Base-by-base conservation (phyloP, 805 yeast genomes). In the Clavispora phyllophila region DNA sequence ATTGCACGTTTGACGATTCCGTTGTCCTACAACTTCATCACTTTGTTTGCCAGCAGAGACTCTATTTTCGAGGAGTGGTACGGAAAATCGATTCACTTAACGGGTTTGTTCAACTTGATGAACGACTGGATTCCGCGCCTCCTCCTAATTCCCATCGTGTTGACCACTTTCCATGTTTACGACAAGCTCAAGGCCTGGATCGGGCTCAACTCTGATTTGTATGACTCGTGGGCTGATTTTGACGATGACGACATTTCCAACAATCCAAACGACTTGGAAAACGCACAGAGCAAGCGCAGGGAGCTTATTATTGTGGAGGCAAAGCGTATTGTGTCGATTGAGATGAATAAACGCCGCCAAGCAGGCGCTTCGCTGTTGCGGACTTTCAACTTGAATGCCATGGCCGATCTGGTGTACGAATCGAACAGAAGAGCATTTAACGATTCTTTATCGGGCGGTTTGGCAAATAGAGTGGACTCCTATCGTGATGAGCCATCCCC, bases 1-100 rank as follows among this genome's bases (percentile, higher is more conserved):
- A 81, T 87, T 15, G 84, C 90, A 40, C 79, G 96, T 48, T 67
- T 87, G 57, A 85, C 95, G 0, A 81, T 87, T 10, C 96, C 96
- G 9, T 68, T 87, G 48, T 79, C 87, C 20, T 87, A 84, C 63
- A 87, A 87, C 62, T 87, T 84, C 57, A 61, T 87, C 43, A 84
- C 85, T 39, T 66, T 87, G 41, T 73, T 83, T 44, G 72, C 79
- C 2, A 68, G 75, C 15, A 65, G 82, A 22, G 43, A 61, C 19
- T 70, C 80, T 1, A 65, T 70, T 10, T 87, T 87, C 61, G 88
- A 86, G 56, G 73, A 76, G 37, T 85, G 89, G 67, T 71, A 84
- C 46, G 95, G 93, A 7, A 70, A 77, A 51, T 82, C 87, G 5
- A 83, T 87, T 56, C 83, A 85, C 53, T 64, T 87, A 49, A 82